A percentile compares a stretch with the other conserved stretches of the same genome.
Conservation (phyloP, 148 eudicot genomes). For the Fagopyrum esculentum region DNA sequence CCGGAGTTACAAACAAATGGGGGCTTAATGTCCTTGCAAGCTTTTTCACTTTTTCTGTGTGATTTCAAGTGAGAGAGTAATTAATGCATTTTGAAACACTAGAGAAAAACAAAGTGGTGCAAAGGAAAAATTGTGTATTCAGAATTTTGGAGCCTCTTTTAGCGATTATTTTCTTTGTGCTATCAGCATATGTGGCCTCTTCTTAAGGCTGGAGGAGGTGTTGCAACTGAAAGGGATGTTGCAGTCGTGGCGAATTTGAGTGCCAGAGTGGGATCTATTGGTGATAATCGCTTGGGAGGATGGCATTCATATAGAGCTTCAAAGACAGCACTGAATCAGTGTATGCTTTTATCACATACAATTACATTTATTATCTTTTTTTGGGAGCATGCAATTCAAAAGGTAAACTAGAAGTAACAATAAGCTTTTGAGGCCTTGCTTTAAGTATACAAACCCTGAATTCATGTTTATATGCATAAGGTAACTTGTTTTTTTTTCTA, state of each 20-base stretch:
- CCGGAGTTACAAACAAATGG: too few relatives aligned
- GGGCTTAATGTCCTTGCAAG: too few relatives aligned
- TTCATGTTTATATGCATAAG: neutral
- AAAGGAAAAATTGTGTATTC: too few relatives aligned
- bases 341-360: constrained; percentile 27
- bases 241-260: constrained; percentile 83
- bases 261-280: constrained; percentile 95
- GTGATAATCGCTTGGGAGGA: constrained; percentile 81
- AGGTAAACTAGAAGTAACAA: too few relatives aligned
- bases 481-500: neutral
- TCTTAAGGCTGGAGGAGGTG: constrained; percentile 65
- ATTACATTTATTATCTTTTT: neutral
- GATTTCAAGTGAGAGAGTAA: too few relatives aligned
- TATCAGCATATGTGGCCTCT: constrained; percentile 94
- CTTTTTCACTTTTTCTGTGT: neutral
- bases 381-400: too few relatives aligned
- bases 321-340: constrained; percentile 85
- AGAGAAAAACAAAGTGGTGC: too few relatives aligned
- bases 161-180: neutral
- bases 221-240: constrained; percentile 48
- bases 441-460: neutral
- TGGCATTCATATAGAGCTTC: constrained; percentile 98
- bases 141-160: too few relatives aligned
- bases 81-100: too few relatives aligned
- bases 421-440: too few relatives aligned